A percentile compares a stretch with the other conserved stretches of the same genome.
These are phyloP conservation scores for Aspergillus spinulosporus DNA, from an alignment of 2,329 filamentous ascomycete species.

Conservation along the genomic window DNA sequence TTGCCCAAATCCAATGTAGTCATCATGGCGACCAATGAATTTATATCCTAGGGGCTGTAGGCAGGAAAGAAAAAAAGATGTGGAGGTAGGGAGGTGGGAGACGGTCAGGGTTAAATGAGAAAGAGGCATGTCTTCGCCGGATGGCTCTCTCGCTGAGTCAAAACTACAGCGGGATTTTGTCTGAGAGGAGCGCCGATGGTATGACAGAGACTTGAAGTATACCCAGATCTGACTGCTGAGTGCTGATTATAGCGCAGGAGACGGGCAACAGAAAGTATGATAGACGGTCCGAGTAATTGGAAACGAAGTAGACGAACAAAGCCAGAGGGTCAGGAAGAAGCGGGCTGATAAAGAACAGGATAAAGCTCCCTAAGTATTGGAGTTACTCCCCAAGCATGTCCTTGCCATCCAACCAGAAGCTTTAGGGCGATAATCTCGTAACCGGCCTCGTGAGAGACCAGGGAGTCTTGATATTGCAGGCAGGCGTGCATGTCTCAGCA, in stretches of 20 bases:
- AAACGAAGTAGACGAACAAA: constrained; percentile 11
- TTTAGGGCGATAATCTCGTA: constrained; percentile 15
- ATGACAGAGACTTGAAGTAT: neutral
- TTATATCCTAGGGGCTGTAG: constrained; percentile 75
- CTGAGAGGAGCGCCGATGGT: neutral
- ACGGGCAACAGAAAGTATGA: neutral
- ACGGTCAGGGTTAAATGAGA: constrained; percentile 68
- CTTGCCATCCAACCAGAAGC: constrained; percentile 21
- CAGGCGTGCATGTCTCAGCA: constrained; percentile 20
- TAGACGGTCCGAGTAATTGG: neutral
- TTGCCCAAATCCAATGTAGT: constrained; percentile 63
- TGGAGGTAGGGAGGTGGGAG: constrained; percentile 73
- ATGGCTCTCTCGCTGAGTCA: constrained; percentile 17
- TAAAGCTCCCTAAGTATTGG: constrained; percentile 8
- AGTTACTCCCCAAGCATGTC: constrained; percentile 19
- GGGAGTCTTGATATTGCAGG: constrained; percentile 21
- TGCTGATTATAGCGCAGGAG: neutral
- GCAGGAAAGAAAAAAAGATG: constrained; percentile 79
- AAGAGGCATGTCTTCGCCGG: constrained; percentile 54
- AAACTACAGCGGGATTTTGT: constrained; percentile 17
- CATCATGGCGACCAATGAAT: constrained; percentile 64
- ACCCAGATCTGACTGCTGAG: neutral
- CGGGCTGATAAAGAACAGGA: constrained; percentile 17
- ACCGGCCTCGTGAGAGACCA: constrained; percentile 14
- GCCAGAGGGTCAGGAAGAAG: constrained; percentile 12